A percentile compares a stretch with the other conserved stretches of the same genome.
Evolutionary conservation across 2,329 filamentous ascomycete genomes (phyloP).

Genomic region (Penicillium sp.): DNA sequence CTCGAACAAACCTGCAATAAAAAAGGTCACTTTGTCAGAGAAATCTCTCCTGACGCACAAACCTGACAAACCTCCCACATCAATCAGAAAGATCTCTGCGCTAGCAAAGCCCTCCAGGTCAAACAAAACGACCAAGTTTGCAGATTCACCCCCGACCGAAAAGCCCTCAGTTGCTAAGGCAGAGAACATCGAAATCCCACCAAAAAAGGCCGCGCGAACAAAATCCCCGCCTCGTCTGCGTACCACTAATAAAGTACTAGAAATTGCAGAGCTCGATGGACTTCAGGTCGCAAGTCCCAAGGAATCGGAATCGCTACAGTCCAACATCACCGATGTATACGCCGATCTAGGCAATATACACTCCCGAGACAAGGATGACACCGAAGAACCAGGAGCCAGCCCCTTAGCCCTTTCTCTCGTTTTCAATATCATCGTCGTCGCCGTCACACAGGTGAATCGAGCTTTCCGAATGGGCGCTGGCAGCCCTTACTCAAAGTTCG

Average conservation of each 20-base stretch:
- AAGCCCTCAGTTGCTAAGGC: conserved; percentile 3
- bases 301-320: conserved; percentile 10
- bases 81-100: neutral
- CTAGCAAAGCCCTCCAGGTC: conserved; percentile 6
- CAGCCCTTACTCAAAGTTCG: conserved; percentile 25
- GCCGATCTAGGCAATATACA: conserved; percentile 19
- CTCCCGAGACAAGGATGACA: conserved; percentile 11
- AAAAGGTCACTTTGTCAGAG: conserved; percentile 1
- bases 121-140: neutral
- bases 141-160: conserved; percentile 9
- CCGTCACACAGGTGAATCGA: conserved; percentile 27
- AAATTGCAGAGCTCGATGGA: conserved; percentile 38
- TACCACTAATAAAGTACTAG: conserved; percentile 17
- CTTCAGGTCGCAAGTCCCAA: conserved; percentile 29
- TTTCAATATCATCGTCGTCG: conserved; percentile 32
- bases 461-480: conserved; percentile 21
- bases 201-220: neutral
- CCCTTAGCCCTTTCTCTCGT: conserved; percentile 28
- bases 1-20: neutral
- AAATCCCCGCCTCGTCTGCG: conserved; percentile 8
- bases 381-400: conserved; percentile 15
- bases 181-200: conserved; percentile 3
- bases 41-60: neutral
- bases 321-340: conserved; percentile 22
- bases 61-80: neutral